Evolutionary conservation across 192 early-diverging fungal genomes (phyloP), one percentile per base, ranked within the genome.

Genomic region (Spizellomyces punctatus): DNA sequence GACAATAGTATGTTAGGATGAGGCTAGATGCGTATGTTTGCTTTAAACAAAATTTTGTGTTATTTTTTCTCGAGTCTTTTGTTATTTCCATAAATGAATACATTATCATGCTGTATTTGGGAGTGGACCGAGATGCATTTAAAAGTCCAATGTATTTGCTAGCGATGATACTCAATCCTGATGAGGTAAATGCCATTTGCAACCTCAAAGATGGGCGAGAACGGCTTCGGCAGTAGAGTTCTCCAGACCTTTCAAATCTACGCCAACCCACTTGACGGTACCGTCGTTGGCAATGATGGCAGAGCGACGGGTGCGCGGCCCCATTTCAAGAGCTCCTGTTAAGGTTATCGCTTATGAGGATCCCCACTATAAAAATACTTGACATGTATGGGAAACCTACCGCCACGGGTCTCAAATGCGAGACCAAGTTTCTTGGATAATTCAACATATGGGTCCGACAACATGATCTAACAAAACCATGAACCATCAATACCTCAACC

Each of bases 201-300:
- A 36, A 36, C 0, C 27, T 82, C 82, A 89, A 63, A 89, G 73
- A 43, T 82, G 75, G 16, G 86, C 80, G 17, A 89, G 66, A 43
- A 89, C 83, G 41, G 86, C 77, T 17, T 81, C 77, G 27, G 83
- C 88, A 54, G 82, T 79, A 46, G 84, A 84, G 59, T 81, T 74
- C 45, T 81, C 70, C 41, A 88, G 76, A 54, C 83, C 86, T 43
- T 62, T 56, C 6, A n/a, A 49, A 68, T 91, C 92, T 56, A 92
- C 91, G 66, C 90, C 91, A 41, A 94, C 72, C 63, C 91, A 89
- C 58, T 82, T 83, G 56, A 92, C 90, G 66, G 88, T 83, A 59
- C 91, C 81, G 67, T 92, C 82, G 74, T 94, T 84, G 44, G 86
- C 80, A 49, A 92, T 81, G 67, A 92, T 77, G 8, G 91, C 92